Evolutionary conservation across 805 yeast species (phyloP), one percentile per base, ranked within the genome.

Genomic region (Spathaspora hagerdaliae): DNA sequence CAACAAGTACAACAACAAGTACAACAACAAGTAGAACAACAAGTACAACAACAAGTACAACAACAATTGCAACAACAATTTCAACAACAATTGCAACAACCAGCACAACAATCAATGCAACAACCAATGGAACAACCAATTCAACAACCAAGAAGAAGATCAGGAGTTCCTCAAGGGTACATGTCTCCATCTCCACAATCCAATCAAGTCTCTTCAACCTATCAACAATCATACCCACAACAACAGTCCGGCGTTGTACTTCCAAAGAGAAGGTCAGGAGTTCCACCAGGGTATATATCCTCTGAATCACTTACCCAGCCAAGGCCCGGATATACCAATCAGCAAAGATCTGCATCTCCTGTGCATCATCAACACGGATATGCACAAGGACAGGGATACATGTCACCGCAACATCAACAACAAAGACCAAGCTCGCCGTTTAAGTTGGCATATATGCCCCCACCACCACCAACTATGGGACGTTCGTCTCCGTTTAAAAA

Each of bases 241-340:
- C 52, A 46, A 42, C 24, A 19, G 24, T 19, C 24, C 24, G 54
- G 47, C 11, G 39, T 44, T 35, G 48, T 49, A 31, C 47, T 27
- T 7, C 31, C 39, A 24, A 27, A 37, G 31, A 13, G 31, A 37
- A 19, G 13, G 3, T 24, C 36, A 11, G 36, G 14, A 7, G 19
- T n/a, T 33, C 31, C 39, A 19, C 39, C 24, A 14, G 39, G 39
- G 2, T 37, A 37, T 37, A 5, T 29, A 29, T 29, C 32, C 32
- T 19, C 24, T 19, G 24, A 19, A 19, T 19, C 24, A 19, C 24
- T 19, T 19, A 19, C 24, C 24, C 24, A 19, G 24, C 24, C 24
- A 19, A 19, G 24, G 24, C 24, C 24, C 24, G 32, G 32, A 29
- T 29, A 29, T 29, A 3, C 24, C 4, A 19, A 19, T 4, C 27